These are phyloP conservation scores for Candida pini DNA, from an alignment of 805 yeast species.

Conservation along the genomic window DNA sequence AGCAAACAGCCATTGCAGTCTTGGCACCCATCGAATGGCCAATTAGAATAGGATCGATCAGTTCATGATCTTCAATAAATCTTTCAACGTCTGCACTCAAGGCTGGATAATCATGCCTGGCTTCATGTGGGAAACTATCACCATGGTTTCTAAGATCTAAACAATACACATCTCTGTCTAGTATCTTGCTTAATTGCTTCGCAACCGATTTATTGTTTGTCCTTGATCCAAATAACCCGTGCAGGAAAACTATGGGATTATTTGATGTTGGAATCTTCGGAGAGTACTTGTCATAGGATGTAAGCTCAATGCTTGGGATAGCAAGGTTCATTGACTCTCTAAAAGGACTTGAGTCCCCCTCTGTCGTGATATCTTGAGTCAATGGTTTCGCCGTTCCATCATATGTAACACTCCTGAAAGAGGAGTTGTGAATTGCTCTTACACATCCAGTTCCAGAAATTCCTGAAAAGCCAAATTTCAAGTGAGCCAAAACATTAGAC, in stretches of 20 bases:
- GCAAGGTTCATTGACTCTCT: constrained; percentile 23
- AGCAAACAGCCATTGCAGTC: constrained; percentile 80
- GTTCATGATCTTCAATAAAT: constrained; percentile 47
- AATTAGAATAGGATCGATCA: constrained; percentile 51
- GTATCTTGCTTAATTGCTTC: constrained; percentile 40
- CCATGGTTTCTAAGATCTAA: constrained; percentile 90
- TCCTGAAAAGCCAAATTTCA: too few species aligned
- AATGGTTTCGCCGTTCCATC: constrained; percentile 25
- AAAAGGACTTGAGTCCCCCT: constrained; percentile 13
- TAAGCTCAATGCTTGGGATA: constrained; percentile 47
- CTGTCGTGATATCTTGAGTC: too few species aligned
- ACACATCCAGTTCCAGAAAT: too few species aligned
- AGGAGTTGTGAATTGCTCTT: too few species aligned
- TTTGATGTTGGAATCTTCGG: constrained; percentile 16
- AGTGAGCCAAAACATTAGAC: too few species aligned
- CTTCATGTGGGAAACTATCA: constrained; percentile 65
- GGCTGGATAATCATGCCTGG: constrained; percentile 69
- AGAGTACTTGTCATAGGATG: constrained; percentile 40
- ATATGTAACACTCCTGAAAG: too few species aligned
- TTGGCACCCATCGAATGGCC: constrained; percentile 96
- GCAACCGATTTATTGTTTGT: constrained; percentile 80
- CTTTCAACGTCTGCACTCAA: constrained; percentile 81
- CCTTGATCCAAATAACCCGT: constrained; percentile 85
- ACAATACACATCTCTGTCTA: constrained; percentile 58
- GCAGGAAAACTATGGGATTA: constrained; percentile 69